Conservation (phyloP, 352 stramenopile genomes). For the Phytophthora sp. region DNA sequence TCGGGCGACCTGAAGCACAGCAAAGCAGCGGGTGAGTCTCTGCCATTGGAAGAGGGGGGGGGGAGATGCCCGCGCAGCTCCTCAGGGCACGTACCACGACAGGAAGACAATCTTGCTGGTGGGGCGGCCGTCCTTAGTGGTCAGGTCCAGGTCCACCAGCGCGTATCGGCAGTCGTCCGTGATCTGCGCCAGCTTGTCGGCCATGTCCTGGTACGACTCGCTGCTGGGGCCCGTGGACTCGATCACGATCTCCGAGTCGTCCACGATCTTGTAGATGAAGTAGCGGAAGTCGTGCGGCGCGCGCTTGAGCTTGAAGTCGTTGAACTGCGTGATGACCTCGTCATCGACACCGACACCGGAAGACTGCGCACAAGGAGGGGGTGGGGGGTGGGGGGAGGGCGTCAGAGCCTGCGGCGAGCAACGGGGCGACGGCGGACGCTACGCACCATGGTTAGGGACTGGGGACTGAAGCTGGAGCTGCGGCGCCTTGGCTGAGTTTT, state of each 20-base stretch:
- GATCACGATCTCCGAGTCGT: constrained; percentile 94
- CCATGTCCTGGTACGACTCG: constrained; percentile 92
- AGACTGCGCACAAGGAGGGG: constrained; percentile 55
- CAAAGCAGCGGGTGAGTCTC: too few species aligned
- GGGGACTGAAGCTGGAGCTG: constrained; percentile 9
- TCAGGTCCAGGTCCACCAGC: constrained; percentile 91
- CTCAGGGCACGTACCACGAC: constrained; percentile 80
- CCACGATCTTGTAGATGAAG: constrained; percentile 97
- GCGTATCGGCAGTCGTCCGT: constrained; percentile 89
- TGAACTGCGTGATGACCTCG: constrained; percentile 93
- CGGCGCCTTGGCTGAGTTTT: constrained; percentile 35
- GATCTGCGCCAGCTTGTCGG: constrained; percentile 70
- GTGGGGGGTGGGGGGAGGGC: background rate
- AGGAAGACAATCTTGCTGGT: constrained; percentile 93
- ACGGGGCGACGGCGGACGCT: background rate
- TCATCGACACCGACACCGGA: constrained; percentile 94
- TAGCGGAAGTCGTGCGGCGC: constrained; percentile 93
- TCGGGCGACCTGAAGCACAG: constrained; percentile 84
- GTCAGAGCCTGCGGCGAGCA: constrained; percentile 2
- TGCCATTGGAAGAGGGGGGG: too few species aligned
- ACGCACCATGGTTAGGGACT: constrained; percentile 35
- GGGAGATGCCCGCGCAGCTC: background rate
- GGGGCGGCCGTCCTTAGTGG: constrained; percentile 88
- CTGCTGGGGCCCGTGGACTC: constrained; percentile 76
- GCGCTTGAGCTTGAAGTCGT: constrained; percentile 96